Percentiles rank a stretch among this genome's conserved stretches.
Conservation (phyloP, 2,329 filamentous ascomycete genomes). For the Fusarium globosum region DNA sequence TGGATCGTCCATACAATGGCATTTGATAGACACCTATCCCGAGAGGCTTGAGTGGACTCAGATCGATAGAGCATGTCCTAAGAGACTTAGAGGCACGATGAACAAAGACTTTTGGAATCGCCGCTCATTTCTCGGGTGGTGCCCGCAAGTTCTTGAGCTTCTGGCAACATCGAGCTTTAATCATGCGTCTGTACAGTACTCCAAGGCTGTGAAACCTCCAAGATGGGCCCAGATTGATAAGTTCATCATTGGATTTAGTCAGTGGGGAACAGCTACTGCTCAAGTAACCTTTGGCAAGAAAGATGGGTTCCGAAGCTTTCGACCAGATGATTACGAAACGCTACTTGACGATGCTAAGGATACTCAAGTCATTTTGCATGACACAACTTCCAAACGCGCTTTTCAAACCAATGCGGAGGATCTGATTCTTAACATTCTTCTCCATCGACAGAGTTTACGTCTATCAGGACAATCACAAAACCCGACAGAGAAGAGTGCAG, state of each 20-base stretch:
- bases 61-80: not conserved
- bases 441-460: not conserved
- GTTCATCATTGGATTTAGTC: not conserved
- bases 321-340: not conserved
- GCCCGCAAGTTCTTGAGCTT: not conserved
- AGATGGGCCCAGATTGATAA: not conserved
- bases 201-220: not conserved
- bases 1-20: not conserved
- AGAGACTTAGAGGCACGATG: not conserved
- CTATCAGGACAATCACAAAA: not conserved
- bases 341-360: not conserved
- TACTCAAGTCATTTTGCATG: not conserved
- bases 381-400: not conserved
- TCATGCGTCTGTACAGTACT: not conserved
- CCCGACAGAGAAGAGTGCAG: not conserved
- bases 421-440: not conserved
- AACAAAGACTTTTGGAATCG: not conserved
- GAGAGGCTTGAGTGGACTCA: not conserved
- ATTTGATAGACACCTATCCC: not conserved
- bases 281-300: not conserved
- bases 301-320: not conserved
- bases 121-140: not conserved
- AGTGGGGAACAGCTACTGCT: not conserved
- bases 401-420: not conserved
- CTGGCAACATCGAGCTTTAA: not conserved